These are phyloP conservation scores for Talaromyces ruber DNA, from an alignment of 495 filamentous ascomycete species.

Conservation along the genomic window DNA sequence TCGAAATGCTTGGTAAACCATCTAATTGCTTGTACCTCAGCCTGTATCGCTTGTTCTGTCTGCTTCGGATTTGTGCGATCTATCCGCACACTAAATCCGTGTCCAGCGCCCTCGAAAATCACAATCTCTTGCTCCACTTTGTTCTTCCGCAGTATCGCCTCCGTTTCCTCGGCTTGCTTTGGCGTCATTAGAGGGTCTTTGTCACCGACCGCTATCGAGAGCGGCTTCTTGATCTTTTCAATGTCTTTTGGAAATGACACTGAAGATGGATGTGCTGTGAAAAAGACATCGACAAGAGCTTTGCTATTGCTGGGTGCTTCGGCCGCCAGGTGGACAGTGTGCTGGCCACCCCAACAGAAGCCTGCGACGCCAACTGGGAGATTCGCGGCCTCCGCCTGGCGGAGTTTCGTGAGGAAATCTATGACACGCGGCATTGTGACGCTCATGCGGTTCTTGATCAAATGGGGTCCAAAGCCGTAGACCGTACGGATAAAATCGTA, in stretches of 20 bases:
- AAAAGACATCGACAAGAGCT: conserved; percentile 40
- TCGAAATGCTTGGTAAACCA: conserved; percentile 41
- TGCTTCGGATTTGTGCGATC: conserved; percentile 33
- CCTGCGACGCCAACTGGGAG: conserved; percentile 40
- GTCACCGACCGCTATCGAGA: conserved; percentile 48
- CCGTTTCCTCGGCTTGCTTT: conserved; percentile 30
- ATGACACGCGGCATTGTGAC: conserved; percentile 33
- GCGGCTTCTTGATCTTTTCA: conserved; percentile 39
- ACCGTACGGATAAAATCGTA: conserved; percentile 11
- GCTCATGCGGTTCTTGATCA: conserved; percentile 22
- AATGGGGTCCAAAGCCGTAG: conserved; percentile 22
- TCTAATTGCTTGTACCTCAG: conserved; percentile 45
- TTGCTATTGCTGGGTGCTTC: conserved; percentile 14
- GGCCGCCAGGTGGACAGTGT: conserved; percentile 33
- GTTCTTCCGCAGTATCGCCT: conserved; percentile 21
- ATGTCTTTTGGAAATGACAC: conserved; percentile 47
- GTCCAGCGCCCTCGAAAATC: conserved; percentile 47
- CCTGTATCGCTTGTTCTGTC: conserved; percentile 29
- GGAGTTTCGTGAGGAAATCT: conserved; percentile 36
- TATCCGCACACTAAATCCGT: conserved; percentile 51
- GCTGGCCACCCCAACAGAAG: conserved; percentile 55
- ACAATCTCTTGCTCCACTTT: conserved; percentile 34
- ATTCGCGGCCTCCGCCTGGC: conserved; percentile 20
- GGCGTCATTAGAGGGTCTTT: conserved; percentile 35
- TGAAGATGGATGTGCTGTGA: conserved; percentile 47